phyloP scores from a whole-genome alignment of 1,284 basidiomycete species.

The Cryptococcus floricola region DNA sequence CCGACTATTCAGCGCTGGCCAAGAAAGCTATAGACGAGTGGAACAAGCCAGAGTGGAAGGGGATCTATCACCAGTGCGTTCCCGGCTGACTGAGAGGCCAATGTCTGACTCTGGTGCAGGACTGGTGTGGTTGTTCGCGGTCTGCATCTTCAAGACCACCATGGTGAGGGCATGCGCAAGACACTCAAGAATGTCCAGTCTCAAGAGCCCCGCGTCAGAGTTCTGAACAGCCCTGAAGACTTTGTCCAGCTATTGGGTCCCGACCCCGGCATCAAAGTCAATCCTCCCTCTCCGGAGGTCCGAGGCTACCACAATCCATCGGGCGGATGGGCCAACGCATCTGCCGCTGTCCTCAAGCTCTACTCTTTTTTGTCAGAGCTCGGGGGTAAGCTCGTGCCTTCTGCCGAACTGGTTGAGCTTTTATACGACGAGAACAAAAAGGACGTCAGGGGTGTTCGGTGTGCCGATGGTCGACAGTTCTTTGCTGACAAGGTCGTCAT shows the following conservation, averaged over 20 bases:
- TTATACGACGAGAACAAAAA: constrained; percentile 10
- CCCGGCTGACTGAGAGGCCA: background rate
- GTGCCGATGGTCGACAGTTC: constrained; percentile 18
- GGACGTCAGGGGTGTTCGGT: constrained; percentile 17
- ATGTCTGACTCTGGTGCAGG: too few species aligned
- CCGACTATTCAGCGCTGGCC: constrained; percentile 62
- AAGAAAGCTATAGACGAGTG: constrained; percentile 67
- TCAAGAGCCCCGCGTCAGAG: too few species aligned
- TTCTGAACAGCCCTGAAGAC: too few species aligned
- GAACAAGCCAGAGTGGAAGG: constrained; percentile 63
- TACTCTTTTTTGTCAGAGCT: constrained; percentile 54
- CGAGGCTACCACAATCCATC: constrained; percentile 66
- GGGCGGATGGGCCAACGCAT: constrained; percentile 76
- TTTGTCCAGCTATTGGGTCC: background rate
- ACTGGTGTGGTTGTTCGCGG: background rate
- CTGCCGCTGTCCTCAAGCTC: constrained; percentile 60
- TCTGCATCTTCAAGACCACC: constrained; percentile 3
- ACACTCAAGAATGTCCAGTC: too few species aligned
- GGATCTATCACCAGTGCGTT: constrained; percentile 68
- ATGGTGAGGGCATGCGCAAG: too few species aligned
- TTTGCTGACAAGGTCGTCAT: constrained; percentile 24
- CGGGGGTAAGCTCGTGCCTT: constrained; percentile 58
- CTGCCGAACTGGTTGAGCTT: constrained; percentile 57
- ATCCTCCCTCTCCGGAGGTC: background rate
- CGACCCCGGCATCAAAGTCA: constrained; percentile 3